Evolutionary conservation across 495 filamentous ascomycete genomes (phyloP).

Genomic region (Podospora tetraspora): DNA sequence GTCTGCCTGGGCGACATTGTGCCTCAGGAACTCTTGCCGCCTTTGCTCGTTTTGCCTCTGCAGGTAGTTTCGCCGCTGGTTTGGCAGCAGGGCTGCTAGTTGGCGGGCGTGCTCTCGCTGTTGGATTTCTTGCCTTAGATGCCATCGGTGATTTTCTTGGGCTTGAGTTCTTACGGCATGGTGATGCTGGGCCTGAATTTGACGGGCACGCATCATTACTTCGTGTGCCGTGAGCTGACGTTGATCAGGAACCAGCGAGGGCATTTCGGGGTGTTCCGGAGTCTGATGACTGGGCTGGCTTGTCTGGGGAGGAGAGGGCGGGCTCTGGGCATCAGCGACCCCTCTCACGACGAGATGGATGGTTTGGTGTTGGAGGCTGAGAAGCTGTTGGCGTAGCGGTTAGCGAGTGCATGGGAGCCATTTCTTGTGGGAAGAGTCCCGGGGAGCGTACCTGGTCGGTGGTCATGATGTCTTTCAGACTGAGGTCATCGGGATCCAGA

Average conservation of each 20-base stretch:
- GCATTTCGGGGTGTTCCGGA: background rate
- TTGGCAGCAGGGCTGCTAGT: background rate
- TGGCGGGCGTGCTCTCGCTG: background rate
- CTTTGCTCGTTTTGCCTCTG: background rate
- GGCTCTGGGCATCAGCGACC: slow-evolving; percentile 22
- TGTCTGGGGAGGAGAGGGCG: slow-evolving; percentile 15
- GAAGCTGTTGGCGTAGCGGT: slow-evolving; percentile 36
- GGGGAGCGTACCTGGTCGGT: slow-evolving; percentile 45
- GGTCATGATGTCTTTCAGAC: slow-evolving; percentile 54
- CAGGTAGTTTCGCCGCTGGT: background rate
- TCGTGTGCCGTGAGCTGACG: background rate
- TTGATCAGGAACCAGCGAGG: background rate
- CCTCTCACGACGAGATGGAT: slow-evolving; percentile 62
- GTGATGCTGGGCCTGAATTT: background rate
- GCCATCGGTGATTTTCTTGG: background rate
- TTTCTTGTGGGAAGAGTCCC: background rate
- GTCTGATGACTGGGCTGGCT: background rate
- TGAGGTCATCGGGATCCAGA: slow-evolving; percentile 48
- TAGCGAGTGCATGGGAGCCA: background rate
- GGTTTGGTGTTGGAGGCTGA: slow-evolving; percentile 40
- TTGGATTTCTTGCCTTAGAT: background rate
- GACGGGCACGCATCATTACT: background rate
- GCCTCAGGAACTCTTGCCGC: background rate
- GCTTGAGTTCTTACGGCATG: background rate
- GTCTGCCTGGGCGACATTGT: background rate